Evolutionary conservation across 2,329 filamentous ascomycete genomes (phyloP).

Genomic region (Incumbomyces lentus): DNA sequence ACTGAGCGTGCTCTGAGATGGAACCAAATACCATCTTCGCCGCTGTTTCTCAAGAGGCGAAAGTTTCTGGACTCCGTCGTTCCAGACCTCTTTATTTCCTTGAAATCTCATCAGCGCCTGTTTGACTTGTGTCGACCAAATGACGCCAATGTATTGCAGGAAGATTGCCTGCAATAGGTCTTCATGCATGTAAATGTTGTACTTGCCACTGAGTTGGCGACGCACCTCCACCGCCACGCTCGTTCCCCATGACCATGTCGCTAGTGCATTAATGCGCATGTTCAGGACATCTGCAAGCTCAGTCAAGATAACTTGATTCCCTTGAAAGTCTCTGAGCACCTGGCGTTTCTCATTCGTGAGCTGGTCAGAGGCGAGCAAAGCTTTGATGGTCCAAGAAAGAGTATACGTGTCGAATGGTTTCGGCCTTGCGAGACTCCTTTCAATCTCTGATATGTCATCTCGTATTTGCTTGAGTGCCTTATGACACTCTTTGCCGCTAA

Average conservation of each 20-base stretch:
- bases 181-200: slow-evolving; percentile 50
- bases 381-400: slow-evolving; percentile 38
- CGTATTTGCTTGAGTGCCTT: slow-evolving; percentile 36
- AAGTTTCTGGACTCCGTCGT: slow-evolving; percentile 24
- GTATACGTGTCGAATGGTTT: slow-evolving; percentile 32
- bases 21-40: slow-evolving; percentile 35
- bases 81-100: slow-evolving; percentile 33
- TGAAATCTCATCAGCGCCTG: slow-evolving; percentile 29
- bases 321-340: slow-evolving; percentile 42
- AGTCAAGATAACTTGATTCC: slow-evolving; percentile 38
- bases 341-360: slow-evolving; percentile 42
- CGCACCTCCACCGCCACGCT: slow-evolving; percentile 41
- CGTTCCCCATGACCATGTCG: slow-evolving; percentile 42
- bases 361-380: slow-evolving; percentile 41
- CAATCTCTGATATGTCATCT: slow-evolving; percentile 28
- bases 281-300: slow-evolving; percentile 50
- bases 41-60: slow-evolving; percentile 32
- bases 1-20: not conserved
- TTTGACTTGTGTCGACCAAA: slow-evolving; percentile 42
- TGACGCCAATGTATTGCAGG: slow-evolving; percentile 44
- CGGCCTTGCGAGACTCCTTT: slow-evolving; percentile 20
- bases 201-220: slow-evolving; percentile 47
- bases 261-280: slow-evolving; percentile 42
- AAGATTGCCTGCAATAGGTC: slow-evolving; percentile 48
- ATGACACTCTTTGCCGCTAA: slow-evolving; percentile 33